Evolutionary conservation across 106 monocot genomes (phyloP).

Genomic region (Dendrobium catenatum): DNA sequence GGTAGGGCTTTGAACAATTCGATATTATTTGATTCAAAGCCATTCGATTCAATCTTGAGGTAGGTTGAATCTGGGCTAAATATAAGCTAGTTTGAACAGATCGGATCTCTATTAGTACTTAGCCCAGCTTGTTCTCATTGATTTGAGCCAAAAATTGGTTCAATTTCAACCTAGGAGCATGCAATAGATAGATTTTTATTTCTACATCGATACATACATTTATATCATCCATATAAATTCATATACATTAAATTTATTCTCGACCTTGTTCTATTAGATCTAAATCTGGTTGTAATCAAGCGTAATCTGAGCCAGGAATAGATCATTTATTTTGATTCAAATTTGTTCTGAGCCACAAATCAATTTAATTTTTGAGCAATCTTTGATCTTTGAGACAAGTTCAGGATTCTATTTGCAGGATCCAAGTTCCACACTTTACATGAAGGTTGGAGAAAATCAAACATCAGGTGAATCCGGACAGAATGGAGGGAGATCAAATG

Average conservation of each 20-base stretch:
- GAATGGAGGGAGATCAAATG: background rate
- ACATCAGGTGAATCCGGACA: background rate
- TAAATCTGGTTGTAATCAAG: background rate
- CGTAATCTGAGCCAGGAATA: background rate
- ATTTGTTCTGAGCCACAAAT: background rate
- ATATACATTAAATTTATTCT: background rate
- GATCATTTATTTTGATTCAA: background rate
- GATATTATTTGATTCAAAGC: background rate
- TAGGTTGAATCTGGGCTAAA: background rate
- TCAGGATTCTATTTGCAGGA: constrained; percentile 16
- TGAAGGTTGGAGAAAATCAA: constrained; percentile 21
- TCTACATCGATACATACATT: background rate
- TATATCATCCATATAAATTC: background rate
- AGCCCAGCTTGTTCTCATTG: background rate
- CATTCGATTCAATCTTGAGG: background rate
- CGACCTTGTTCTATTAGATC: background rate
- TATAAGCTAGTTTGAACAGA: background rate
- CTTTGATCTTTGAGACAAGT: background rate
- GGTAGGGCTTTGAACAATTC: constrained; percentile 1
- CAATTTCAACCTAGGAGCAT: background rate
- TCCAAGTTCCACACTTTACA: constrained; percentile 28
- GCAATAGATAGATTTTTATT: background rate
- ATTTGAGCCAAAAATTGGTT: background rate
- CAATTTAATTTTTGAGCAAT: background rate
- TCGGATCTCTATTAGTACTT: background rate